Evolutionary conservation across 148 eudicot genomes (phyloP), one percentile per base, ranked within the genome.

Genomic region (Rheum nobile): DNA sequence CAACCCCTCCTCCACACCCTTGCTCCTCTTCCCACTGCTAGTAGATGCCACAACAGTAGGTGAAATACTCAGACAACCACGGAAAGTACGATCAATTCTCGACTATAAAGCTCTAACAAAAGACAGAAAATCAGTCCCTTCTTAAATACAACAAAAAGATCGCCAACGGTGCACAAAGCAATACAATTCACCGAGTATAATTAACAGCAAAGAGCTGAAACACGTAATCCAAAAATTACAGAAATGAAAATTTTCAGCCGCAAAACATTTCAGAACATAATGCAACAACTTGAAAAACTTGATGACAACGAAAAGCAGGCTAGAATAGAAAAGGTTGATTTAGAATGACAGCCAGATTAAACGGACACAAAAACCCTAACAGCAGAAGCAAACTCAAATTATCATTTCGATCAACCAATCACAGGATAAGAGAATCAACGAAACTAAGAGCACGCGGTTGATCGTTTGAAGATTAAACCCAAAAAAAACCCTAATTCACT

Each of bases 401-500:
- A 32, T 48, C 37, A 39, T 77, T 26, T 75, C 74, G 74, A 79
- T 74, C 61, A 42, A 61, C 28, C 35, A 10, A 63, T 71, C 26
- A 77, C 17, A 39, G 22, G 13, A 54, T 0, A 46, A 55, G 52
- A 80, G 34, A 54, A 80, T 28, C 67, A 38, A n/a, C 75, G 26
- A 19, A 8, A 22, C 65, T 17, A 17, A 29, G 14, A 71, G 21
- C 10, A 47, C 39, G 47, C 13, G 63, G 76, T 9, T 17, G 73
- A 71, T 41, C 50, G 73, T 21, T 71, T 41, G 19, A 39, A 21
- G 31, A 71, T 38, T 26, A 71, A 55, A 31, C n/a, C 68, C 59
- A 65, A 77, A 85, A 63, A 78, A 85, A 84, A 85, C 85, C 88
- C 88, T 79, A 84, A 57, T 35, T 44, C 39, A 29, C n/a, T 50